Percentiles rank a stretch among this genome's conserved stretches.
phyloP scores from a whole-genome alignment of 1,284 basidiomycete species.

The Ustilago xerochloae region DNA sequence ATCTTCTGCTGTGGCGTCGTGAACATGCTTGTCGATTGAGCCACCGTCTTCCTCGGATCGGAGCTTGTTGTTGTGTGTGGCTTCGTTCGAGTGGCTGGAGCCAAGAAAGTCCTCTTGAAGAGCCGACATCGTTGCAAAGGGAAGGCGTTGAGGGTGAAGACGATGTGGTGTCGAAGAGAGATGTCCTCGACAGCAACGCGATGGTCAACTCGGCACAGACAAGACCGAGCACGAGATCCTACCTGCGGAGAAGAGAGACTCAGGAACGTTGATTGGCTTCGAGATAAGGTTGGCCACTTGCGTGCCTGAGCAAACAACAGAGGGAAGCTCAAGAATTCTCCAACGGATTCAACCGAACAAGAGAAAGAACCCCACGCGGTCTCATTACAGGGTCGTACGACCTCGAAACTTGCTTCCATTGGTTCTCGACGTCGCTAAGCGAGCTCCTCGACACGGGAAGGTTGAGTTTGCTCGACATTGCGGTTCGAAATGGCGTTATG shows the following conservation, averaged over 20 bases:
- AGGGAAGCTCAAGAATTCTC: neutral
- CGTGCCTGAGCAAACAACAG: neutral
- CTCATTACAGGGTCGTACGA: conserved; percentile 4
- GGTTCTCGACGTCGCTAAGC: conserved; percentile 3
- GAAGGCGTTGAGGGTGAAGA: neutral
- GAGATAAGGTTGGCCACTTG: neutral
- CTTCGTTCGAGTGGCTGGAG: conserved; percentile 16
- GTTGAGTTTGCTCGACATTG: conserved; percentile 11
- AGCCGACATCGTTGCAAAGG: conserved; percentile 3
- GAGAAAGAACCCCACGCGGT: conserved; percentile 3
- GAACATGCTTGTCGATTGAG: conserved; percentile 15
- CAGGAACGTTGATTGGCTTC: neutral
- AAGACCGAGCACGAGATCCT: neutral
- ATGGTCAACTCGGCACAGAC: neutral
- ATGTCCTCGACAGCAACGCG: neutral
- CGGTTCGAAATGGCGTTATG: conserved; percentile 23
- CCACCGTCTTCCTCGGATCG: conserved; percentile 28
- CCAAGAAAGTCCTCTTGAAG: conserved; percentile 3
- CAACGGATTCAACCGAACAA: neutral
- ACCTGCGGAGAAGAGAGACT: neutral
- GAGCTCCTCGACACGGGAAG: neutral
- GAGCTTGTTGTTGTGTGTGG: conserved; percentile 33
- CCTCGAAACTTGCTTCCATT: conserved; percentile 9
- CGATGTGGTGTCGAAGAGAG: conserved; percentile 3
- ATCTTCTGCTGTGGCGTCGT: neutral